These are phyloP conservation scores for Candida pseudocylindracea DNA, from an alignment of 1,139 yeast genomes.

Conservation along the genomic window DNA sequence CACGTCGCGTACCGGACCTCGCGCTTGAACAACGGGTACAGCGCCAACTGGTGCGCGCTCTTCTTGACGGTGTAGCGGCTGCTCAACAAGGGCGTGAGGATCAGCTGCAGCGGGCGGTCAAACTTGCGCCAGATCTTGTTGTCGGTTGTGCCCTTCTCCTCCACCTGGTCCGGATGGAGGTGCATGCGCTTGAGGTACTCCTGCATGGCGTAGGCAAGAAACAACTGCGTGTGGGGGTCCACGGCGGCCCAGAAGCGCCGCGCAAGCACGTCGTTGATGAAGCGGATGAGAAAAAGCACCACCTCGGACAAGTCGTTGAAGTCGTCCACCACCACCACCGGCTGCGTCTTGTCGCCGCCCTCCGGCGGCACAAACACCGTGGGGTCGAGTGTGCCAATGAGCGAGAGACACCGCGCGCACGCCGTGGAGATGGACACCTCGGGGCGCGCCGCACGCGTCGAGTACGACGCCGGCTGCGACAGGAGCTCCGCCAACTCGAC, in stretches of 20 bases:
- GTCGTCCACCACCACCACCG: slow-evolving; percentile 28
- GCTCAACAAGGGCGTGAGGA: too few species aligned
- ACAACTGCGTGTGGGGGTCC: slow-evolving; percentile 68
- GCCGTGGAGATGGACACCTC: slow-evolving; percentile 17
- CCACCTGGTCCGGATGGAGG: too few species aligned
- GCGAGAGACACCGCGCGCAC: slow-evolving; percentile 51
- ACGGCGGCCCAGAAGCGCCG: slow-evolving; percentile 79
- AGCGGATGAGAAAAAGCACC: slow-evolving; percentile 35
- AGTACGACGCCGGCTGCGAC: too few species aligned
- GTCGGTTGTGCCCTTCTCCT: too few species aligned
- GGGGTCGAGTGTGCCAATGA: slow-evolving; percentile 63
- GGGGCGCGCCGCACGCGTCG: too few species aligned
- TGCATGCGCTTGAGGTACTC: slow-evolving; percentile 23
- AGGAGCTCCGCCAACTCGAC: too few species aligned
- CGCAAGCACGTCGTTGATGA: slow-evolving; percentile 48
- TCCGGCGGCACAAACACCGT: slow-evolving; percentile 15
- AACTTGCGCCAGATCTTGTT: too few species aligned
- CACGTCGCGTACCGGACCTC: slow-evolving; percentile 22
- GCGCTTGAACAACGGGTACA: too few species aligned
- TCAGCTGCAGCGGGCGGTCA: too few species aligned
- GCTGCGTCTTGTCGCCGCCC: too few species aligned
- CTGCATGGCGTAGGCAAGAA: slow-evolving; percentile 79
- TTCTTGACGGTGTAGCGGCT: too few species aligned
- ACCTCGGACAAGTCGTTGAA: slow-evolving; percentile 43
- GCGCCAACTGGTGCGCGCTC: too few species aligned